Conservation (phyloP, 75 land plant genomes). For the Pinus taeda region DNA sequence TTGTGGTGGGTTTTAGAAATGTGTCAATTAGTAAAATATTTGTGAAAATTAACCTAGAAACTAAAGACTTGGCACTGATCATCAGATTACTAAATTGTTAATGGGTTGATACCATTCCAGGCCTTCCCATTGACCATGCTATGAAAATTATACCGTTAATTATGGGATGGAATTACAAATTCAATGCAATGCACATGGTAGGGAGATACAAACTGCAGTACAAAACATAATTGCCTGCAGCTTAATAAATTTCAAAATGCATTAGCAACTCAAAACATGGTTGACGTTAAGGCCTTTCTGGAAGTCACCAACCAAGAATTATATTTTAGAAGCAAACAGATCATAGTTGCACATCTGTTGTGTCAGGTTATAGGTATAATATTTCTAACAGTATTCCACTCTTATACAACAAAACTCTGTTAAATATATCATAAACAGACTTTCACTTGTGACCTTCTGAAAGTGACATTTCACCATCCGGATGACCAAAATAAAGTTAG, state of each 20-base stretch:
- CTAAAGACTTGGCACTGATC: not conserved
- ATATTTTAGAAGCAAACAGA: not conserved
- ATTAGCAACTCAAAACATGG: not conserved
- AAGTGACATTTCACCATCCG: not conserved
- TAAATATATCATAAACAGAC: not conserved
- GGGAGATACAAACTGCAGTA: not conserved
- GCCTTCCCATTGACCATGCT: not conserved
- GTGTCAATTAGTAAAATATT: not conserved
- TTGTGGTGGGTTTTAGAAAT: not conserved
- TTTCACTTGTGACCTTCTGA: not conserved
- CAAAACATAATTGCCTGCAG: not conserved
- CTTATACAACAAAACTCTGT: not conserved
- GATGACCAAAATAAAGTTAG: not conserved
- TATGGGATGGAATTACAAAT: not conserved
- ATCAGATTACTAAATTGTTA: not conserved
- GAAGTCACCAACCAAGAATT: not conserved
- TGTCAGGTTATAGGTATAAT: not conserved
- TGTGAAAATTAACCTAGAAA: not conserved
- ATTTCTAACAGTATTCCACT: not conserved
- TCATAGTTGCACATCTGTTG: not conserved
- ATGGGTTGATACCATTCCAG: not conserved
- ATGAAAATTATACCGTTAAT: not conserved
- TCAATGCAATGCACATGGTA: not conserved
- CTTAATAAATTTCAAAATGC: slow-evolving; percentile 1
- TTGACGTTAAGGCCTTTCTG: not conserved